Conservation (phyloP, 1,284 basidiomycete genomes). For the Ceratobasidium sp. region DNA sequence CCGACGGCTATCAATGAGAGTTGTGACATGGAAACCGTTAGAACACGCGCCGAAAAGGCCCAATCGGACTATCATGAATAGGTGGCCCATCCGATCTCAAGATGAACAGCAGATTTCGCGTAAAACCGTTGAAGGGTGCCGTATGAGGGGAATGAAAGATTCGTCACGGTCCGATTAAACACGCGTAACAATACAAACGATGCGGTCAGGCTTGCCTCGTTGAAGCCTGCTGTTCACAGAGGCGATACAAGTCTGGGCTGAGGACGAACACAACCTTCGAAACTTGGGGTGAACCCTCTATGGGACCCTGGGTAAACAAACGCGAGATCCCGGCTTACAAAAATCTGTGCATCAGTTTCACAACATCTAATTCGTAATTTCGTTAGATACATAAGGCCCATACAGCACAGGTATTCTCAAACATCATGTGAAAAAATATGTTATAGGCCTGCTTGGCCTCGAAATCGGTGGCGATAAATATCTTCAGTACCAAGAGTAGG, state of each 20-base stretch:
- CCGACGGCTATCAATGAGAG: neutral
- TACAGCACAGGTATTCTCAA: slow-evolving; percentile 15
- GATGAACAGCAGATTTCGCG: neutral
- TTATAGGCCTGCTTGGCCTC: slow-evolving; percentile 1
- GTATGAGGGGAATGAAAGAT: neutral
- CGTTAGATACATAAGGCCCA: slow-evolving; percentile 36
- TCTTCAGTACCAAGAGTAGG: slow-evolving; percentile 1
- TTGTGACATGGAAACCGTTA: neutral
- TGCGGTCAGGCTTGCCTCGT: slow-evolving; percentile 22
- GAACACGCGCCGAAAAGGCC: slow-evolving; percentile 20
- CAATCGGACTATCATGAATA: slow-evolving; percentile 18
- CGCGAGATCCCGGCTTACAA: neutral
- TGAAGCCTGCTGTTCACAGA: slow-evolving; percentile 22
- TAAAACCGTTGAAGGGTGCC: slow-evolving; percentile 13
- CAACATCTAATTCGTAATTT: slow-evolving; percentile 37
- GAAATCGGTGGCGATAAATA: slow-evolving; percentile 34
- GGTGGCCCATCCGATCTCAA: slow-evolving; percentile 18
- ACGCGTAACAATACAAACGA: neutral
- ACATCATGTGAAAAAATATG: slow-evolving; percentile 29
- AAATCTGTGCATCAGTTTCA: slow-evolving; percentile 14
- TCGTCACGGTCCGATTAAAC: slow-evolving; percentile 8
- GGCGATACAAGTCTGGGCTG: slow-evolving; percentile 21
- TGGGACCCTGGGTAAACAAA: slow-evolving; percentile 22
- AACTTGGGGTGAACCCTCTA: slow-evolving; percentile 30
- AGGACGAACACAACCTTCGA: slow-evolving; percentile 6